Base-by-base conservation (phyloP, 768 basidiomycete genomes). In the Chalciporus pseudorubinellus region DNA sequence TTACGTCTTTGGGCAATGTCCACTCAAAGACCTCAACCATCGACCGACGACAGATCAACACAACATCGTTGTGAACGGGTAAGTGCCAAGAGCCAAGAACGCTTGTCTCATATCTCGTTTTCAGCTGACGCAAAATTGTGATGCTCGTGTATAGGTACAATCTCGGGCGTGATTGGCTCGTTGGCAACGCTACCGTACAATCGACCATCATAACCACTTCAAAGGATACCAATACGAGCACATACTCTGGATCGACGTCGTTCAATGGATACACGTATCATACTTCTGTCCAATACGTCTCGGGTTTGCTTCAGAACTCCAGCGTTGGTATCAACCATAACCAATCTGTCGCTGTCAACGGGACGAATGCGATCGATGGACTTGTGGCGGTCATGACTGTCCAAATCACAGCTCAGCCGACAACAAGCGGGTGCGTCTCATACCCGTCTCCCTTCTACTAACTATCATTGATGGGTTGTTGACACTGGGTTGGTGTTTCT, bases 91-190 rank as follows among this genome's bases (percentile, higher is more conserved):
- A 14, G 26, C 22, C 31, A 6, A 4, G 12, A 24, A 21, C n/a
- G 6, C n/a, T 36, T 36, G 4, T 4, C 14, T n/a, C 34, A 7
- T n/a, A 31, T 31, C 31, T 6, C 14, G 9, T n/a, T 38, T 26
- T 26, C 10, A 5, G 10, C 33, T 44, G 31, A 47, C 24, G 4
- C 24, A 24, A 24, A 7, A 31, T 31, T 44, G 18, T 39, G 16
- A 20, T n/a, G 34, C 10, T 36, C 19, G 24, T 11, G 21, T 36
- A n/a, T 18, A 80, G 83, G 7, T 85, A 95, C 68, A 85, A 94
- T 63, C 73, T 87, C 26, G 92, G 85, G 12, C 85, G 93, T 21
- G 92, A 97, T 64, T 87, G 81, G 76, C 71, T 95, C n/a, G 73
- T 95, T 21, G 90, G 88, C 19, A 93, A 93, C 63, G 84, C 88